Evolutionary conservation across 2,329 filamentous ascomycete species (phyloP).

Genomic region (Didymosphaeria variabile): DNA sequence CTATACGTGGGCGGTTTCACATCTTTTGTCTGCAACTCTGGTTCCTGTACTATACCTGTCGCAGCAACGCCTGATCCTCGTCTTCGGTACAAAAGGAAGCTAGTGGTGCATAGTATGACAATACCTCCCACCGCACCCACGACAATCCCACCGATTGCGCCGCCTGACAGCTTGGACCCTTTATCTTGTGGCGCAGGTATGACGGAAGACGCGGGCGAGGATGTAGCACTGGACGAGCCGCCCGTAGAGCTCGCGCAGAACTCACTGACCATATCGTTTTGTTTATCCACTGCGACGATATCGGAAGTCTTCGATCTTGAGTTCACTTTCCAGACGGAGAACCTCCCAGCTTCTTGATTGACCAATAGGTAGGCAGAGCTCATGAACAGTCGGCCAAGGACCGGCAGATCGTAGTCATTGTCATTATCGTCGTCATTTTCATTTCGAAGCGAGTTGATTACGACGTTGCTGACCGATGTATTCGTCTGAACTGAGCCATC

Average conservation of each 20-base stretch:
- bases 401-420: slow-evolving; percentile 26
- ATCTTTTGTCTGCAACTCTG: slow-evolving; percentile 18
- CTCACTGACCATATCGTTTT: slow-evolving; percentile 21
- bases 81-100: slow-evolving; percentile 25
- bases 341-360: slow-evolving; percentile 27
- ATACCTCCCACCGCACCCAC: slow-evolving; percentile 27
- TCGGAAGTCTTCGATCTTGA: slow-evolving; percentile 16
- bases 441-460: slow-evolving; percentile 28
- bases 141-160: slow-evolving; percentile 28
- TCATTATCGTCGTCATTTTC: no score
- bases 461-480: slow-evolving; percentile 22
- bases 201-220: slow-evolving; percentile 14
- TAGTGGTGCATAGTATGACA: slow-evolving; percentile 21
- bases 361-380: slow-evolving; percentile 30
- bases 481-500: slow-evolving; percentile 22
- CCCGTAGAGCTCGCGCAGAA: slow-evolving; percentile 21
- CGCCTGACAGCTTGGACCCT: slow-evolving; percentile 20
- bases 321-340: slow-evolving; percentile 26
- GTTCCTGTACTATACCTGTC: slow-evolving; percentile 7
- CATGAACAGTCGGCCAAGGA: slow-evolving; percentile 29
- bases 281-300: slow-evolving; percentile 21
- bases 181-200: slow-evolving; percentile 14
- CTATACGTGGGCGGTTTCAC: slow-evolving; percentile 16
- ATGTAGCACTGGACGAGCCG: slow-evolving; percentile 5
- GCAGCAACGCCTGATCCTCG: slow-evolving; percentile 15